Evolutionary conservation across 495 filamentous ascomycete species (phyloP).

Genomic region (Tuber brumale): DNA sequence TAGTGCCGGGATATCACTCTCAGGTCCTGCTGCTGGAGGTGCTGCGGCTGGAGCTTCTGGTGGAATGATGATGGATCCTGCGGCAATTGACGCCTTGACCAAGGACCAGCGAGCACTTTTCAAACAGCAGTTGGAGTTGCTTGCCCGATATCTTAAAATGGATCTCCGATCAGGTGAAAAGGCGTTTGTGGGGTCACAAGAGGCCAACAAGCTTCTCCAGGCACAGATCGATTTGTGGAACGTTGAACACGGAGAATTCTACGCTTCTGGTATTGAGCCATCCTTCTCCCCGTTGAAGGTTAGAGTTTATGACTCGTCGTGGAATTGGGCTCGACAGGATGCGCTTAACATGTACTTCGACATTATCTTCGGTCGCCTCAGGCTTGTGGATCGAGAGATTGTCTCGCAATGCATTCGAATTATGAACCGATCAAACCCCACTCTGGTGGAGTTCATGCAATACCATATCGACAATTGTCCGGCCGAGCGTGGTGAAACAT

Average conservation of each 20-base stretch:
- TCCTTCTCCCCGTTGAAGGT: slow-evolving; percentile 90
- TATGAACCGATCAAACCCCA: slow-evolving; percentile 97
- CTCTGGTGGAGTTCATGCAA: slow-evolving; percentile 97
- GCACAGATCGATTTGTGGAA: slow-evolving; percentile 92
- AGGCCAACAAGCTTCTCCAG: slow-evolving; percentile 78
- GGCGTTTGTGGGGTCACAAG: slow-evolving; percentile 72
- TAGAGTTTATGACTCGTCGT: slow-evolving; percentile 93
- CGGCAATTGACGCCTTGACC: slow-evolving; percentile 90
- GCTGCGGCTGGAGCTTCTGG: slow-evolving; percentile 61
- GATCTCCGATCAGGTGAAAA: slow-evolving; percentile 94
- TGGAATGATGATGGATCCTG: slow-evolving; percentile 99
- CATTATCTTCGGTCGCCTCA: slow-evolving; percentile 92
- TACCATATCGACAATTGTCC: slow-evolving; percentile 99
- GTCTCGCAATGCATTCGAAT: slow-evolving; percentile 96
- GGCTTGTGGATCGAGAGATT: slow-evolving; percentile 92
- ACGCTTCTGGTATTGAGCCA: slow-evolving; percentile 88
- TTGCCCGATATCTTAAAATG: slow-evolving; percentile 93
- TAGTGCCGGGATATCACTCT: slow-evolving; percentile 75
- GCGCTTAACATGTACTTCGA: slow-evolving; percentile 98
- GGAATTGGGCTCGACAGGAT: slow-evolving; percentile 99
- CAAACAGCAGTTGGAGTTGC: slow-evolving; percentile 93
- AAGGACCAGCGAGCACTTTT: slow-evolving; percentile 91
- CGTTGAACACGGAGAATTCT: slow-evolving; percentile 91
- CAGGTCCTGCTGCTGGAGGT: slow-evolving; percentile 63
- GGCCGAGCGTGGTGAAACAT: slow-evolving; percentile 92